Evolutionary conservation across 1,139 yeast species (phyloP).

Genomic region (Yarrowia galli): DNA sequence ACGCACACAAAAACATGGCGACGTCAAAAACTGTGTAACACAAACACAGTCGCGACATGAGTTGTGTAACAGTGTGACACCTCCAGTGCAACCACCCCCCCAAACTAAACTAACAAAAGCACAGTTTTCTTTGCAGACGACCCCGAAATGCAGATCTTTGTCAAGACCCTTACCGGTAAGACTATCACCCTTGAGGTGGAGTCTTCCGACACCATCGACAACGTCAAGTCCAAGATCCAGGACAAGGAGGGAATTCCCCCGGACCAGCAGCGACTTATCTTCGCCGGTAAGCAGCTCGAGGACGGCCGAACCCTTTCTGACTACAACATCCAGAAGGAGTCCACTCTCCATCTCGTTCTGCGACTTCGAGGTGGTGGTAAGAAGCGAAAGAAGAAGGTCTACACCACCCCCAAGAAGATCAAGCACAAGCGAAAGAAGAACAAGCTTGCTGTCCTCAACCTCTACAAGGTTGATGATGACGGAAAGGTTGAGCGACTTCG

Average conservation of each 20-base stretch:
- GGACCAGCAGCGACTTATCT: slow-evolving; percentile 99
- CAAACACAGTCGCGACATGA: not conserved
- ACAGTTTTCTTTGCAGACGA: slow-evolving; percentile 49
- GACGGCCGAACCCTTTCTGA: slow-evolving; percentile 99
- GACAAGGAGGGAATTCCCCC: slow-evolving; percentile 99
- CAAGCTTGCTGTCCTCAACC: slow-evolving; percentile 98
- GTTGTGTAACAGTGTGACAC: too few relatives aligned
- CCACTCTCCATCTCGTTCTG: slow-evolving; percentile 95
- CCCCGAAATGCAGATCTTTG: slow-evolving; percentile 88
- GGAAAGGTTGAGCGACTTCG: slow-evolving; percentile 99
- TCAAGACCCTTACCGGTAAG: slow-evolving; percentile 98
- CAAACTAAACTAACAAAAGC: slow-evolving; percentile 43
- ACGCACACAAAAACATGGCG: too few relatives aligned
- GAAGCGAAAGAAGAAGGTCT: slow-evolving; percentile 99
- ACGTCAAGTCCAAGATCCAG: slow-evolving; percentile 98
- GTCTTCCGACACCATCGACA: slow-evolving; percentile 98
- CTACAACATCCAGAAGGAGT: slow-evolving; percentile 99
- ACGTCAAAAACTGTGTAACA: too few relatives aligned
- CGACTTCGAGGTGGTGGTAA: slow-evolving; percentile 99
- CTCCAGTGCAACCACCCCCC: not conserved
- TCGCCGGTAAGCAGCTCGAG: slow-evolving; percentile 99
- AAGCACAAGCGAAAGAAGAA: slow-evolving; percentile 99
- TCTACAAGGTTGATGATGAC: slow-evolving; percentile 99
- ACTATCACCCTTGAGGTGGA: slow-evolving; percentile 99
- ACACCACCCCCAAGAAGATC: slow-evolving; percentile 99